Evolutionary conservation across 805 yeast species (phyloP).

Genomic region (Wickerhamiella occidentalis): DNA sequence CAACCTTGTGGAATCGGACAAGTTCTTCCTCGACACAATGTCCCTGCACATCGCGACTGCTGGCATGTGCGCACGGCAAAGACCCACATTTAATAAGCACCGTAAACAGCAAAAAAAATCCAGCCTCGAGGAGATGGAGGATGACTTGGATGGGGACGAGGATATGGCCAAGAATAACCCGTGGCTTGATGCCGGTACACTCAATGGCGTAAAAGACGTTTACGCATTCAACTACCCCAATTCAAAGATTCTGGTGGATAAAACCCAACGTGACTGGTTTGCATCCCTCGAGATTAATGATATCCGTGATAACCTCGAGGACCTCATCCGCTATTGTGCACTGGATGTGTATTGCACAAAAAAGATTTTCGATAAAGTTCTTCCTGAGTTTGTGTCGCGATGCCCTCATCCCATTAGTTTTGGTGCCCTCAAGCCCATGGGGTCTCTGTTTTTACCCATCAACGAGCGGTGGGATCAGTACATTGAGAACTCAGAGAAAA

Average conservation of each 20-base stretch:
- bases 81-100: constrained; percentile 55
- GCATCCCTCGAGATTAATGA: constrained; percentile 40
- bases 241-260: constrained; percentile 41
- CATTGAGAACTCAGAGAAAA: constrained; percentile 51
- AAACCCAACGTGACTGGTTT: constrained; percentile 55
- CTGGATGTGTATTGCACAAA: constrained; percentile 69
- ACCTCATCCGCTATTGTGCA: constrained; percentile 70
- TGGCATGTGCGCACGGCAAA: constrained; percentile 87
- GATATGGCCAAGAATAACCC: constrained; percentile 35
- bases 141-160: constrained; percentile 14
- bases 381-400: constrained; percentile 51
- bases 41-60: constrained; percentile 79
- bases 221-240: constrained; percentile 56
- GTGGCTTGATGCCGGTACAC: constrained; percentile 67
- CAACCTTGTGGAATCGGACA: constrained; percentile 48
- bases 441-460: constrained; percentile 69
- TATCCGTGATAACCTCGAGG: constrained; percentile 44
- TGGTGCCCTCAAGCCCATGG: constrained; percentile 68
- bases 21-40: constrained; percentile 83
- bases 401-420: constrained; percentile 93
- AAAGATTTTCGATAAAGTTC: constrained; percentile 50
- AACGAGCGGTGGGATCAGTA: constrained; percentile 61
- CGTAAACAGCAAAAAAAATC: constrained; percentile 17
- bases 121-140: constrained; percentile 20
- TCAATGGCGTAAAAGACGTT: constrained; percentile 75